Evolutionary conservation across 495 filamentous ascomycete species (phyloP), one percentile per base, ranked within the genome.

Genomic region (Aspergillus incahuasiensis): DNA sequence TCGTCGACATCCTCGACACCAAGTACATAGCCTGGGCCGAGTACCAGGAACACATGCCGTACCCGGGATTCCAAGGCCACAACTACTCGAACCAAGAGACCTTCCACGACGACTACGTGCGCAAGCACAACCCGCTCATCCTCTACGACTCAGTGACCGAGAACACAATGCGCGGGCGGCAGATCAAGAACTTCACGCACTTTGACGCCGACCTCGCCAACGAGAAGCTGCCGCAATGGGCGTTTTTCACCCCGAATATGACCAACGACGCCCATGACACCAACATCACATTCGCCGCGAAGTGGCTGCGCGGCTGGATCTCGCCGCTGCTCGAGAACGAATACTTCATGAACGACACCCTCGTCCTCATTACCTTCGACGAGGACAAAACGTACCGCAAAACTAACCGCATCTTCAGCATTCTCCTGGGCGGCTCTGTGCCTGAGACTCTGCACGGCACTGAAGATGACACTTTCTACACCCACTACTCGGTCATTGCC

Each of bases 211-310:
- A 89, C 52, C 68, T 88, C 21, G 68, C 76, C 50, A 68, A 74
- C 49, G 63, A 81, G 44, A 74, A 69, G 21, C 76, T 90, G 9
- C 86, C 86, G 12, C 87, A 90, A 66, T 87, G 83, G 82, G 78
- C 82, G 60, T 89, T 89, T 67, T 81, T 89, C 54, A 90, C 86
- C 15, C 87, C 87, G 13, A 89, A 89, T 74, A 88, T 90, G 86
- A 77, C 82, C 56, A 83, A 86, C 56, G 84, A 87, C 63, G 87
- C 80, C 21, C 86, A 91, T 61, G 86, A 91, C 66, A 83, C 79
- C 48, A 74, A 78, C 65, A 77, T 90, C 52, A 82, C 79, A 28
- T 74, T 81, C 52, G 82, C 83, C 5, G 82, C 80, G 4, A 59
- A 62, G 5, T 90, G 82, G 82, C 70, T 81, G 4, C 74, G 74